These are phyloP conservation scores for Chlamydomonas sp. DNA, from an alignment of 139 green algal species.

Conservation along the genomic window DNA sequence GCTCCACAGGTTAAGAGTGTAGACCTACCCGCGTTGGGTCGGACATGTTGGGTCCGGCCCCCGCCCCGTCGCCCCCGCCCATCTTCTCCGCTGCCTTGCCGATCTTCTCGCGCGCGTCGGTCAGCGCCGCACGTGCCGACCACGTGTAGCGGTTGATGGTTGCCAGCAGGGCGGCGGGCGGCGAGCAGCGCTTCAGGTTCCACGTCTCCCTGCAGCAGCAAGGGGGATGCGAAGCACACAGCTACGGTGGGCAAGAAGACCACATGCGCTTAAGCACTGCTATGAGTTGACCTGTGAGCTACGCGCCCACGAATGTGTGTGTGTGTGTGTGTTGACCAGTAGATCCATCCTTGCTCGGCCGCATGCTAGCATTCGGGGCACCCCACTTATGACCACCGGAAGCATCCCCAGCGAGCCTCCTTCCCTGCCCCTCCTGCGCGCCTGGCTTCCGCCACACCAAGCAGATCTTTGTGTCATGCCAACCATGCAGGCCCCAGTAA, in stretches of 20 bases:
- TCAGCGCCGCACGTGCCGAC: slow-evolving; percentile 47
- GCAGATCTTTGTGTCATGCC: too few relatives aligned
- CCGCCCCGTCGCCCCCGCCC: background rate
- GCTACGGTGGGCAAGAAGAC: background rate
- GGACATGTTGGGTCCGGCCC: background rate
- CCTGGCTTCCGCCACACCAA: too few relatives aligned
- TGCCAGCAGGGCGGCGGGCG: slow-evolving; percentile 45
- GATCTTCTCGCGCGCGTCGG: background rate
- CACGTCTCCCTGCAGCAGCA: slow-evolving; percentile 59
- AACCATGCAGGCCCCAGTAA: too few relatives aligned
- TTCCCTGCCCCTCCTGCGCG: too few relatives aligned
- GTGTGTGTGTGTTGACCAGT: background rate
- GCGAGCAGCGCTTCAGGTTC: slow-evolving; percentile 54
- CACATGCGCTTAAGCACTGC: background rate
- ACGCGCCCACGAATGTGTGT: background rate
- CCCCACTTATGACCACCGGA: too few relatives aligned
- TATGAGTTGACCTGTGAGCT: too few relatives aligned
- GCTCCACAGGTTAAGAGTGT: too few relatives aligned
- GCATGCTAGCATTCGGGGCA: too few relatives aligned
- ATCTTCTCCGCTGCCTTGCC: slow-evolving; percentile 2
- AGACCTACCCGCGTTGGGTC: slow-evolving; percentile 24
- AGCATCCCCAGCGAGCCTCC: too few relatives aligned
- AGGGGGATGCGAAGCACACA: background rate
- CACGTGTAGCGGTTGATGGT: slow-evolving; percentile 44
- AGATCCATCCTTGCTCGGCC: background rate